A percentile compares a stretch with the other conserved stretches of the same genome.
phyloP scores from a whole-genome alignment of 1,139 yeast species.

The Blastobotrys capitulatus region DNA sequence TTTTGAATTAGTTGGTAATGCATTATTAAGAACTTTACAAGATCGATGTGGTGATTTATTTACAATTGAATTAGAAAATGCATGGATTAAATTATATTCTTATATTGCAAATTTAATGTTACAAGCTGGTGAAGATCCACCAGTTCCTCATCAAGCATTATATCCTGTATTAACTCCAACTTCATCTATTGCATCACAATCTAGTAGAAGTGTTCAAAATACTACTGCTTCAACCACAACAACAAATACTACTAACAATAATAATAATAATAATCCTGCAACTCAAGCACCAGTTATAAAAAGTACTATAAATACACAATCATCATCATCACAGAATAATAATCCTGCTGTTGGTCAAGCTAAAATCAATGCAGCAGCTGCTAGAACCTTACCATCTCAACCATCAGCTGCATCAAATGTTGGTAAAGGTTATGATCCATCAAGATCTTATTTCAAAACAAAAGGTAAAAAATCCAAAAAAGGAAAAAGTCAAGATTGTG shows the following conservation, averaged over 20 bases:
- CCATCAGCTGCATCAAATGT: slow-evolving; percentile 8
- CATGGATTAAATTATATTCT: slow-evolving; percentile 61
- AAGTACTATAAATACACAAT: not conserved
- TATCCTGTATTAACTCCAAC: slow-evolving; percentile 21
- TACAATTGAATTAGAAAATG: slow-evolving; percentile 47
- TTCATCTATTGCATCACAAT: slow-evolving; percentile 13
- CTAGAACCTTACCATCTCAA: not conserved
- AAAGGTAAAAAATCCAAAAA: slow-evolving; percentile 16
- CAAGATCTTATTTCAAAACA: slow-evolving; percentile 16
- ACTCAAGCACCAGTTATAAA: slow-evolving; percentile 1
- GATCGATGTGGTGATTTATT: slow-evolving; percentile 54
- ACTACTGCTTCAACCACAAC: not conserved
- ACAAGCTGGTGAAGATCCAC: slow-evolving; percentile 62
- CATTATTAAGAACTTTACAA: slow-evolving; percentile 64
- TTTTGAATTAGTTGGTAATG: slow-evolving; percentile 76
- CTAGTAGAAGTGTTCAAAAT: slow-evolving; percentile 10
- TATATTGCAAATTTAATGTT: slow-evolving; percentile 59
- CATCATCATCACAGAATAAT: too few relatives aligned
- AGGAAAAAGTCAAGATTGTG: slow-evolving; percentile 22
- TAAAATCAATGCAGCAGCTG: not conserved
- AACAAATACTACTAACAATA: not conserved
- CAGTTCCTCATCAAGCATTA: slow-evolving; percentile 23
- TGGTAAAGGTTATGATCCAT: slow-evolving; percentile 16
- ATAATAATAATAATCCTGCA: not conserved
- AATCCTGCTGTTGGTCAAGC: not conserved